A percentile compares a stretch with the other conserved stretches of the same genome.
Evolutionary conservation across 768 basidiomycete genomes (phyloP).

Genomic region (Rhodosporidiobolus sp.): DNA sequence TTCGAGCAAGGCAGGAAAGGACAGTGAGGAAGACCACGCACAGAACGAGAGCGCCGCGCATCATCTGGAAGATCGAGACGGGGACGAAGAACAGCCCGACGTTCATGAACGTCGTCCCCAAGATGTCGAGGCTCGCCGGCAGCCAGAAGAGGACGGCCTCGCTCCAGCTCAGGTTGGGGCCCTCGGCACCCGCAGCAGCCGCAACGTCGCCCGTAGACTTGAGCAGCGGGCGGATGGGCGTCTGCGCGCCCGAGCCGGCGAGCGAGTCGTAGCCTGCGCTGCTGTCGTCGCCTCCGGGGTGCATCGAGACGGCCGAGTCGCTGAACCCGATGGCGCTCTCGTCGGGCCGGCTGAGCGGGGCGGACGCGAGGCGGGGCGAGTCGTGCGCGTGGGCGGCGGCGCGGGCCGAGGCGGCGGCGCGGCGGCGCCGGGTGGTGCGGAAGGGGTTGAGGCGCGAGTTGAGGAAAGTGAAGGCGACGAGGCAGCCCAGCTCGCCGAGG

Average conservation of each 20-base stretch:
- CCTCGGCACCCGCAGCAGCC: constrained; percentile 5
- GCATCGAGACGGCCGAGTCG: constrained; percentile 23
- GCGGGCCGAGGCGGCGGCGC: constrained; percentile 6
- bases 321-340: constrained; percentile 23
- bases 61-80: constrained; percentile 95
- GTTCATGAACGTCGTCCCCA: constrained; percentile 94
- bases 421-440: background rate
- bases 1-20: constrained; percentile 80
- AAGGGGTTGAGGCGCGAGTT: constrained; percentile 38
- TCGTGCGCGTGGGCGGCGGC: constrained; percentile 6
- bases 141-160: constrained; percentile 75
- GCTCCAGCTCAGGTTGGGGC: constrained; percentile 30
- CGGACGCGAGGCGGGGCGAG: constrained; percentile 10
- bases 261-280: background rate
- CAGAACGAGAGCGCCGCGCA: constrained; percentile 42
- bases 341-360: constrained; percentile 29
- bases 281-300: background rate
- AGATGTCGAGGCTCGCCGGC: constrained; percentile 83
- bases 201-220: background rate
- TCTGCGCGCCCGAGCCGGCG: background rate
- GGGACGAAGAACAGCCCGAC: constrained; percentile 92
- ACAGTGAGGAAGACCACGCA: constrained; percentile 87
- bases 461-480: constrained; percentile 42
- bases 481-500: constrained; percentile 80
- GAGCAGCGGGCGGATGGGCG: background rate